phyloP scores from a whole-genome alignment of 306 rosid species.

The Urtica urens region DNA sequence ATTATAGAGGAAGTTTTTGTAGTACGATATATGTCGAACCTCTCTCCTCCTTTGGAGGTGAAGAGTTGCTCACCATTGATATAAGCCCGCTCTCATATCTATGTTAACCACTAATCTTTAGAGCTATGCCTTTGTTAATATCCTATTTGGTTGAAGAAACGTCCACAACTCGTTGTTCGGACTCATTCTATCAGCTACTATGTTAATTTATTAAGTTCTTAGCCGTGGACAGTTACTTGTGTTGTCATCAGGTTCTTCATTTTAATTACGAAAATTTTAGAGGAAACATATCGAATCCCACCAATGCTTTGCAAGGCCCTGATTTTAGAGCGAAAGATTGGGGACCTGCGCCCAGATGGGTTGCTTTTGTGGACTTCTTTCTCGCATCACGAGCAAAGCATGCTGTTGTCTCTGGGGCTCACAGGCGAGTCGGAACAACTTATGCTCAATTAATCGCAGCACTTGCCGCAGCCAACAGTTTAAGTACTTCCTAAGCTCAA shows the following conservation, averaged over 20 bases:
- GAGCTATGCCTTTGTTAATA: background rate
- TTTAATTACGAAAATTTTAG: constrained; percentile 66
- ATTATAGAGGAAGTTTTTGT: too few relatives aligned
- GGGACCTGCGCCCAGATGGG: constrained; percentile 99
- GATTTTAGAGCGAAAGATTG: constrained; percentile 86
- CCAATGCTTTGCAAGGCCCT: constrained; percentile 31
- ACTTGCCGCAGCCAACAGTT: constrained; percentile 66
- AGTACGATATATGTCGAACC: too few relatives aligned
- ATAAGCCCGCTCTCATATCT: background rate
- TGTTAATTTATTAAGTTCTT: too few relatives aligned
- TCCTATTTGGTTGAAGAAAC: too few relatives aligned
- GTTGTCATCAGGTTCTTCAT: constrained; percentile 58
- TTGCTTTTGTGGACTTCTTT: constrained; percentile 94
- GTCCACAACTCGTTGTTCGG: too few relatives aligned
- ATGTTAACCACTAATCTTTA: background rate
- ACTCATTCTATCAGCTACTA: too few relatives aligned
- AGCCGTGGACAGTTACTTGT: background rate
- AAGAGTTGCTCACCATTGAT: too few relatives aligned
- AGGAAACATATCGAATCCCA: constrained; percentile 46
- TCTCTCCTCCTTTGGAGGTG: too few relatives aligned
- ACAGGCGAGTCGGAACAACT: constrained; percentile 88
- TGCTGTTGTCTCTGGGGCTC: constrained; percentile 85
- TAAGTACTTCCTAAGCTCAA: constrained; percentile 28
- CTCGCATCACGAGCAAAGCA: constrained; percentile 78
- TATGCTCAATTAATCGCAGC: constrained; percentile 94